These are phyloP conservation scores for Alternaria triticina DNA, from an alignment of 2,329 filamentous ascomycete genomes.

Conservation along the genomic window DNA sequence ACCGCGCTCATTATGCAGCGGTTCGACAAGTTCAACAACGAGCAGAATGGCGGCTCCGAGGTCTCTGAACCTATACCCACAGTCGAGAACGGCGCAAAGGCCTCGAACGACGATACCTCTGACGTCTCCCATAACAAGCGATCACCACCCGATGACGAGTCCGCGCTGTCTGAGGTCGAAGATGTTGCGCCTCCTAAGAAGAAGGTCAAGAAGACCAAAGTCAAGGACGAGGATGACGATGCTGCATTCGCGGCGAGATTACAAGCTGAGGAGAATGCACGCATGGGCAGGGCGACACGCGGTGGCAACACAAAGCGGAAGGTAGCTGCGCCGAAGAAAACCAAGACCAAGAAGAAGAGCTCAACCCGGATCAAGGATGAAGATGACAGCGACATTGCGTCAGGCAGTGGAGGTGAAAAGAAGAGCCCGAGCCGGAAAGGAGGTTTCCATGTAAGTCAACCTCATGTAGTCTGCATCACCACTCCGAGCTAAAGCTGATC, in stretches of 20 bases:
- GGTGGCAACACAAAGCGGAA: conserved; percentile 68
- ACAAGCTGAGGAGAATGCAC: conserved; percentile 87
- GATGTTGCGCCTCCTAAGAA: conserved; percentile 54
- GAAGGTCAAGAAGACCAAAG: conserved; percentile 70
- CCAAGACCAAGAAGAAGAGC: conserved; percentile 73
- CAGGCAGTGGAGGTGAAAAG: conserved; percentile 65
- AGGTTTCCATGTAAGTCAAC: conserved; percentile 76
- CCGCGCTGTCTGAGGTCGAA: conserved; percentile 51
- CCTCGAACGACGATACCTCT: conserved; percentile 29
- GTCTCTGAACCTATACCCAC: conserved; percentile 49
- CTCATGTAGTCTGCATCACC: background rate
- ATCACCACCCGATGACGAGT: conserved; percentile 49
- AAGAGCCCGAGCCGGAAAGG: conserved; percentile 78
- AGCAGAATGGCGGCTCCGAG: conserved; percentile 41
- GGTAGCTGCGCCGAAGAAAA: conserved; percentile 63
- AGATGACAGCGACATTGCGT: conserved; percentile 79
- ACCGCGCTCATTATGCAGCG: conserved; percentile 56
- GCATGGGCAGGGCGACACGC: conserved; percentile 71
- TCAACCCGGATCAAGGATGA: conserved; percentile 75
- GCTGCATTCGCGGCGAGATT: conserved; percentile 85
- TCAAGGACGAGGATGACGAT: conserved; percentile 77
- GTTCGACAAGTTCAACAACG: conserved; percentile 56
- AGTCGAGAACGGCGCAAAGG: conserved; percentile 40
- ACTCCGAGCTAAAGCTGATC: conserved; percentile 45
- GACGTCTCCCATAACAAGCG: conserved; percentile 50